Evolutionary conservation across 1,139 yeast genomes (phyloP).

Genomic region (Magnusiomyces clavatus): DNA sequence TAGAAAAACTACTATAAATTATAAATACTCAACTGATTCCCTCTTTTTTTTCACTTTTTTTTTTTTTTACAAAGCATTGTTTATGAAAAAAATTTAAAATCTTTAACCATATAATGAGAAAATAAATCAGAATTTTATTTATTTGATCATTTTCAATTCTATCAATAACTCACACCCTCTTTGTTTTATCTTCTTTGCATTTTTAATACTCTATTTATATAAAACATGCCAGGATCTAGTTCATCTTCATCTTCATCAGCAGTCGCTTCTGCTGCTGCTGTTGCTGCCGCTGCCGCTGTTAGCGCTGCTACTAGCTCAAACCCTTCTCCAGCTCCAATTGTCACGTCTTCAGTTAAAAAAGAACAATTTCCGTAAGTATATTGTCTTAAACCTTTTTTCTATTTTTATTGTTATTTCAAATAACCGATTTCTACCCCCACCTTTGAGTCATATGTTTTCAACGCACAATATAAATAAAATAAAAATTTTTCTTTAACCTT

Average conservation of each 20-base stretch:
- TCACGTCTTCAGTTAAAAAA: neutral
- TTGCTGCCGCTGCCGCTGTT: conserved; percentile 1
- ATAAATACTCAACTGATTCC: no score
- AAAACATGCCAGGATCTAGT: neutral
- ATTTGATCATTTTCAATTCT: no score
- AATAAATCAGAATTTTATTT: no score
- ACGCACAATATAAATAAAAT: neutral
- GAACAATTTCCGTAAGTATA: conserved; percentile 18
- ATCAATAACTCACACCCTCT: no score
- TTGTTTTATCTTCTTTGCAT: no score
- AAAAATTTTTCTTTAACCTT: neutral
- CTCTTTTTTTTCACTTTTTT: no score
- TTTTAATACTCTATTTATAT: neutral
- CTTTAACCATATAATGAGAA: no score
- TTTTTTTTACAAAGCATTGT: no score
- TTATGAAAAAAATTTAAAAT: no score
- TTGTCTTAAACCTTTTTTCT: neutral
- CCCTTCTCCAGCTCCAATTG: neutral
- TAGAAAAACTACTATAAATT: no score
- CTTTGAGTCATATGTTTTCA: neutral
- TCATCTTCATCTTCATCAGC: conserved; percentile 2
- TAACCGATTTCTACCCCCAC: neutral
- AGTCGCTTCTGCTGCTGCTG: conserved; percentile 1
- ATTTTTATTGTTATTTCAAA: neutral
- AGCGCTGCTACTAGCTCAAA: neutral